These are phyloP conservation scores for Schwanniomyces yamadae DNA, from an alignment of 805 yeast genomes.

Conservation along the genomic window DNA sequence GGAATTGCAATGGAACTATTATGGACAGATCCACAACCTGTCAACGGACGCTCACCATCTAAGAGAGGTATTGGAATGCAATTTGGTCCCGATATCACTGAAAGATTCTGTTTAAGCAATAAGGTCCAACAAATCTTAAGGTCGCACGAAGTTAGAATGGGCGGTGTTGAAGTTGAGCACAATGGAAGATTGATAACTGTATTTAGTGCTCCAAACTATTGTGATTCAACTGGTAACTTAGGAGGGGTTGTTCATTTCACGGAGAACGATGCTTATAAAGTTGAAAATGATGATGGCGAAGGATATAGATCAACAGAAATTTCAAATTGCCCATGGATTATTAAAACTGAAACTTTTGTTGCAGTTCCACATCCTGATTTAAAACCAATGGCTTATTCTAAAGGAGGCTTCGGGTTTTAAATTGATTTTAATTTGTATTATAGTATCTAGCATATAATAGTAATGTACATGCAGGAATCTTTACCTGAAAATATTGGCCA, in stretches of 20 bases:
- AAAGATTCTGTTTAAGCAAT: slow-evolving; percentile 69
- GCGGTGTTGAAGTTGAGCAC: slow-evolving; percentile 87
- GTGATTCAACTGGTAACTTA: slow-evolving; percentile 86
- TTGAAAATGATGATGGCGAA: slow-evolving; percentile 44
- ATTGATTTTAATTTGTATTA: neutral
- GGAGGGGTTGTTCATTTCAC: slow-evolving; percentile 86
- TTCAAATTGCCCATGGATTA: slow-evolving; percentile 41
- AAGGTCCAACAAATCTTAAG: slow-evolving; percentile 77
- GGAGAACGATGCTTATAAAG: slow-evolving; percentile 44
- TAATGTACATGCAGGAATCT: slow-evolving; percentile 1
- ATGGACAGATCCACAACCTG: slow-evolving; percentile 94
- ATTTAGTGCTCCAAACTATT: slow-evolving; percentile 97
- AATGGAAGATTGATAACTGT: slow-evolving; percentile 84
- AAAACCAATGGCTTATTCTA: slow-evolving; percentile 88
- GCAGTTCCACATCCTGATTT: slow-evolving; percentile 90
- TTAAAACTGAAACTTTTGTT: slow-evolving; percentile 60
- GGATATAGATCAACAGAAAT: slow-evolving; percentile 38
- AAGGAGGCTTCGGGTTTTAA: slow-evolving; percentile 43
- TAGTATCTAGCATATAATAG: neutral
- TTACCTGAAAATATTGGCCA: too few species aligned
- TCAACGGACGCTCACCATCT: slow-evolving; percentile 77
- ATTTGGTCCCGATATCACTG: slow-evolving; percentile 95
- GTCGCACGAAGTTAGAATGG: slow-evolving; percentile 94
- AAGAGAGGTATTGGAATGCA: slow-evolving; percentile 95
- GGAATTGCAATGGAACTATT: slow-evolving; percentile 95